Percentiles rank a stretch among this genome's conserved stretches.
Conservation (phyloP, 2,329 filamentous ascomycete genomes). For the Grosmannia penicillata region DNA sequence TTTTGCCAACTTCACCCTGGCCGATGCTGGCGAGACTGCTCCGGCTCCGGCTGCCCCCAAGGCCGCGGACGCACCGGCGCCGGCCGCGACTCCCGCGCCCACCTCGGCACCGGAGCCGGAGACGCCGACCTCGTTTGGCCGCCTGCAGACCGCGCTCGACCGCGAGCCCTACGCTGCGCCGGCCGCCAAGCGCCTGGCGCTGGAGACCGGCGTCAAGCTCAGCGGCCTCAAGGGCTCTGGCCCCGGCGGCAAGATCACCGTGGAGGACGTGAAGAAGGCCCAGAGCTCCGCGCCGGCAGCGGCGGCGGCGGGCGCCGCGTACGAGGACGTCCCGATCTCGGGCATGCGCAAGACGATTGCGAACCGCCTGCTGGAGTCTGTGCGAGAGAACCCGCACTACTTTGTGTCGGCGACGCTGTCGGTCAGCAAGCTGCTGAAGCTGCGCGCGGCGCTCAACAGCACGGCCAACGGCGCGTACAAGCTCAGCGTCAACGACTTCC, state of each 20-base stretch:
- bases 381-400: constrained; percentile 94
- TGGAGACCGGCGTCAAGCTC: constrained; percentile 62
- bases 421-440: constrained; percentile 89
- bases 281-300: constrained; percentile 29
- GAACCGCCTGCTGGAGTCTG: constrained; percentile 73
- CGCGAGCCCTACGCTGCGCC: constrained; percentile 61
- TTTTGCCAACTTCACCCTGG: constrained; percentile 76
- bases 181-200: constrained; percentile 65
- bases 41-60: constrained; percentile 29
- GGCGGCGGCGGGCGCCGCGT: constrained; percentile 44
- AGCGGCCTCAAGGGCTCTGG: constrained; percentile 73
- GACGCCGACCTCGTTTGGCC: constrained; percentile 60
- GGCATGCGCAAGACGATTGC: constrained; percentile 99
- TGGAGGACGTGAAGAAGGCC: constrained; percentile 85
- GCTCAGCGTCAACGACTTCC: constrained; percentile 98
- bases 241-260: constrained; percentile 72
- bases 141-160: constrained; percentile 70
- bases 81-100: constrained; percentile 32
- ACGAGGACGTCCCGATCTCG: constrained; percentile 70
- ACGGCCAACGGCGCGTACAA: constrained; percentile 89
- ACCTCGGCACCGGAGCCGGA: constrained; percentile 38
- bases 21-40: constrained; percentile 66
- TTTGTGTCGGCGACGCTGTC: constrained; percentile 87
- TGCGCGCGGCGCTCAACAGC: constrained; percentile 83
- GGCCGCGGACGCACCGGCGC: constrained; percentile 51